Evolutionary conservation across 352 stramenopile species (phyloP).

Genomic region (Phytophthora cryptogea): DNA sequence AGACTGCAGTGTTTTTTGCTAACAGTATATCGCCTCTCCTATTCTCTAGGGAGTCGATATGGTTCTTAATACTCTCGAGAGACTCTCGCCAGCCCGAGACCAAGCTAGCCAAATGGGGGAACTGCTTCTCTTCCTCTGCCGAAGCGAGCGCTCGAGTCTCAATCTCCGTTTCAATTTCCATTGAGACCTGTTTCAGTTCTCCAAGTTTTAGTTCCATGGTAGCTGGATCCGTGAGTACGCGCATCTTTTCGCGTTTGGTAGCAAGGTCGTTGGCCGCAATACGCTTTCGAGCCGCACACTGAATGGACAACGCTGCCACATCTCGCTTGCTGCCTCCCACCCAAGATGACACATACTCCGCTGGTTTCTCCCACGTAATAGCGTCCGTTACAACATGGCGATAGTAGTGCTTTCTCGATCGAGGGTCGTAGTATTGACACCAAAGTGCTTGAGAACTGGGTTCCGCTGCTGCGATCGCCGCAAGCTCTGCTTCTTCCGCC

Average conservation of each 20-base stretch:
- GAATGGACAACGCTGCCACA: conserved; percentile 52
- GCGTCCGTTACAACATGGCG: conserved; percentile 35
- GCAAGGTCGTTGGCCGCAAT: conserved; percentile 37
- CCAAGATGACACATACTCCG: conserved; percentile 14
- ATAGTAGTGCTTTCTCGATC: conserved; percentile 35
- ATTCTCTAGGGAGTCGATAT: conserved; percentile 40
- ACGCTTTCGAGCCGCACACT: conserved; percentile 54
- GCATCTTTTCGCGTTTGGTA: conserved; percentile 33
- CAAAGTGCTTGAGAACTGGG: conserved; percentile 21
- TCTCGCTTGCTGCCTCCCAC: conserved; percentile 33
- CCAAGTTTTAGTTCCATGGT: conserved; percentile 45
- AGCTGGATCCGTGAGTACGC: conserved; percentile 30
- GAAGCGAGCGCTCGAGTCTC: conserved; percentile 32
- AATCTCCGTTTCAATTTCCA: conserved; percentile 56
- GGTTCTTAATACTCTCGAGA: conserved; percentile 37
- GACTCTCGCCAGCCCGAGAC: conserved; percentile 32
- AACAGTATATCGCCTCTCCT: conserved; percentile 36
- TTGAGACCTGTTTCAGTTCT: conserved; percentile 40
- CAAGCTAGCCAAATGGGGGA: conserved; percentile 43
- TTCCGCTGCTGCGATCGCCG: neutral
- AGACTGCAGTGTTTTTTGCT: conserved; percentile 34
- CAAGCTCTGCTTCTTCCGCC: conserved; percentile 6
- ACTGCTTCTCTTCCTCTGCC: conserved; percentile 31
- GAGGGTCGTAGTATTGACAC: conserved; percentile 55
- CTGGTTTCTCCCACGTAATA: conserved; percentile 42